Conservation (phyloP, 495 filamentous ascomycete species). For the Trichoderma virens region DNA sequence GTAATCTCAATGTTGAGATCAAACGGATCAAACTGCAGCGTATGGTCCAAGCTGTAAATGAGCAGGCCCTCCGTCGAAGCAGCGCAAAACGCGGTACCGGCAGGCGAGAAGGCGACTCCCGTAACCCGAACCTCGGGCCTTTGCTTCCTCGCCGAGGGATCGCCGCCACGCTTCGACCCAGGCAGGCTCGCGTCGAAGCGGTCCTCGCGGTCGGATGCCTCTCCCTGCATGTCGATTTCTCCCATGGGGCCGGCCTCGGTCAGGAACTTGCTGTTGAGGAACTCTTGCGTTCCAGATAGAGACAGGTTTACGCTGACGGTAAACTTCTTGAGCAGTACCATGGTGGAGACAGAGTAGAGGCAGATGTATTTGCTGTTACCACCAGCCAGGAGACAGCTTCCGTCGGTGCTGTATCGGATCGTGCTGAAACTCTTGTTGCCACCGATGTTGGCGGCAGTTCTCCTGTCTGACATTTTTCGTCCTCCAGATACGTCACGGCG, state of each 20-base stretch:
- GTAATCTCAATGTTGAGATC: constrained; percentile 92
- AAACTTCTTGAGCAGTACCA: constrained; percentile 86
- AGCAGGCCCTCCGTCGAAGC: constrained; percentile 90
- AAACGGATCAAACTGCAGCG: constrained; percentile 83
- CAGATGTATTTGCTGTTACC: constrained; percentile 98
- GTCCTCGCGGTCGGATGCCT: constrained; percentile 81
- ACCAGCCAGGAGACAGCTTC: constrained; percentile 77
- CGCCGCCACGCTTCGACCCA: constrained; percentile 72
- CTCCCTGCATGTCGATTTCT: constrained; percentile 77
- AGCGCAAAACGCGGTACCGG: constrained; percentile 84
- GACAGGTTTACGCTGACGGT: constrained; percentile 91
- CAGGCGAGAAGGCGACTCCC: constrained; percentile 78
- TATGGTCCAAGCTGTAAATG: constrained; percentile 80
- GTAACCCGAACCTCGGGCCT: constrained; percentile 81
- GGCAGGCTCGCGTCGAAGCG: constrained; percentile 80
- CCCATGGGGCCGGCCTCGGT: constrained; percentile 83
- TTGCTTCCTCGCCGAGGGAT: constrained; percentile 65
- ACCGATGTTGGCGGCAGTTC: constrained; percentile 80
- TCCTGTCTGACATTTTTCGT: constrained; percentile 73
- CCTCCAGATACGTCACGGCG: constrained; percentile 90
- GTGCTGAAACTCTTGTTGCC: constrained; percentile 86
- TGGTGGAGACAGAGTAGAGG: constrained; percentile 82
- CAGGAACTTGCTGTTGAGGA: constrained; percentile 81
- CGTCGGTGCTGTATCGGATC: constrained; percentile 85
- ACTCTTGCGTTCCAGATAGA: constrained; percentile 91